phyloP scores from a whole-genome alignment of 192 early-diverging fungal genomes.

The Coemansia sp. region DNA sequence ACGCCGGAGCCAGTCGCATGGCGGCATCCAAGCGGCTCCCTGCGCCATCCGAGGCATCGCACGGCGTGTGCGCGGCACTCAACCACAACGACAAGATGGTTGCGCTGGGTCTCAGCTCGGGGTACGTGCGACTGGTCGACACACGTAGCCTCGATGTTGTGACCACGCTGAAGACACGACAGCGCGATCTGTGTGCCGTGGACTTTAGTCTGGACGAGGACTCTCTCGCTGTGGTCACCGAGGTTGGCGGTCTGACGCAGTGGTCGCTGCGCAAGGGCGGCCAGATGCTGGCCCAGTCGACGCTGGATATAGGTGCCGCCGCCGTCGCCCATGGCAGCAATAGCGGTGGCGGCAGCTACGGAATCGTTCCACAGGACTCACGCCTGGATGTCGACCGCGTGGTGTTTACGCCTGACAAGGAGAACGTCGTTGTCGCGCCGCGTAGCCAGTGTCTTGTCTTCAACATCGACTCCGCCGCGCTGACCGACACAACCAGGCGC shows the following conservation, averaged over 20 bases:
- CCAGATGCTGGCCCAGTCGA: conserved; percentile 48
- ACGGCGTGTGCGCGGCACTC: conserved; percentile 46
- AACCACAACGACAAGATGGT: conserved; percentile 54
- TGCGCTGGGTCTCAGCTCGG: conserved; percentile 38
- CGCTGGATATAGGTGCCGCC: conserved; percentile 20
- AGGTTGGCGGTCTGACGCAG: conserved; percentile 48
- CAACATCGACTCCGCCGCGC: conserved; percentile 49
- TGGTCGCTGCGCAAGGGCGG: conserved; percentile 46
- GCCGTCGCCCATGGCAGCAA: not conserved
- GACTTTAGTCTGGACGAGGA: conserved; percentile 48
- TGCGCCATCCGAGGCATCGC: conserved; percentile 18
- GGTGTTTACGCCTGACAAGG: conserved; percentile 47
- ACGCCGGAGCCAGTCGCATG: conserved; percentile 34
- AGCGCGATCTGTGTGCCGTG: conserved; percentile 31
- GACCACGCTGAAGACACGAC: conserved; percentile 32
- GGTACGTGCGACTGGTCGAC: conserved; percentile 38
- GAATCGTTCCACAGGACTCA: conserved; percentile 20
- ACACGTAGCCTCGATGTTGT: conserved; percentile 46
- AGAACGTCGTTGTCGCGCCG: conserved; percentile 45
- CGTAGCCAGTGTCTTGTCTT: conserved; percentile 49
- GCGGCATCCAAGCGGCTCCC: conserved; percentile 30
- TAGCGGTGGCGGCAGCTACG: not conserved
- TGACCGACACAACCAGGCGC: conserved; percentile 46
- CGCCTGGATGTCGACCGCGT: conserved; percentile 43
- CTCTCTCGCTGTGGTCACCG: conserved; percentile 41